Conservation (phyloP, 257 asterid species). For the Mitragyna speciosa region DNA sequence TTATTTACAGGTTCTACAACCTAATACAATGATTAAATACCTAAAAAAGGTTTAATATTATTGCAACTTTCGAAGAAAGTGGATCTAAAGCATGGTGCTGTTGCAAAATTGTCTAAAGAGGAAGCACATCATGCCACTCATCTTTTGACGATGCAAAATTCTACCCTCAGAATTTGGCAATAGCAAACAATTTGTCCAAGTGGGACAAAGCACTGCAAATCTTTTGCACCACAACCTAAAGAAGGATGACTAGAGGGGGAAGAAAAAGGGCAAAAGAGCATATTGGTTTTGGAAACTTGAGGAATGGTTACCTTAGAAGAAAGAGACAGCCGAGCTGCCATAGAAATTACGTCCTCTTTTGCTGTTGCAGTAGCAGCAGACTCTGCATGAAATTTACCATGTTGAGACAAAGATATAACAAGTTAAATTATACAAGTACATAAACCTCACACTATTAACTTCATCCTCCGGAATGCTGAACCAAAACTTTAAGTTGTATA, state of each 20-base stretch:
- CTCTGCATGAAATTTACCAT: constrained; percentile 41
- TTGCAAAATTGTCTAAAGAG: no score
- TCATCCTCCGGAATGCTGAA: constrained; percentile 14
- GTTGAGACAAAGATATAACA: not conserved
- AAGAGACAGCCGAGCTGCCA: constrained; percentile 74
- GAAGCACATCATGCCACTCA: no score
- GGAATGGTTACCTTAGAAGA: constrained; percentile 59
- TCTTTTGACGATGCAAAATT: not conserved
- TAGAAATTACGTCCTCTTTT: constrained; percentile 60
- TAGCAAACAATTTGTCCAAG: not conserved
- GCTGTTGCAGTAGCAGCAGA: constrained; percentile 50
- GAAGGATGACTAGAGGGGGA: not conserved
- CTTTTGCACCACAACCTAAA: not conserved
- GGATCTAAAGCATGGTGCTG: not conserved
- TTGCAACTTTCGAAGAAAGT: no score
- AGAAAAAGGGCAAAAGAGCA: not conserved
- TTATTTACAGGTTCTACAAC: not conserved
- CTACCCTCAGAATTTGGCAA: not conserved
- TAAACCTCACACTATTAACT: not conserved
- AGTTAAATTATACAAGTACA: not conserved
- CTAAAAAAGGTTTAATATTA: no score
- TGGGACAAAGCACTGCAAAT: not conserved
- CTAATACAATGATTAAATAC: not conserved
- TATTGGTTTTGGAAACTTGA: not conserved
- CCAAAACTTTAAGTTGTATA: constrained; percentile 13